phyloP scores from a whole-genome alignment of 148 eudicot genomes.

The Oxyria digyna region DNA sequence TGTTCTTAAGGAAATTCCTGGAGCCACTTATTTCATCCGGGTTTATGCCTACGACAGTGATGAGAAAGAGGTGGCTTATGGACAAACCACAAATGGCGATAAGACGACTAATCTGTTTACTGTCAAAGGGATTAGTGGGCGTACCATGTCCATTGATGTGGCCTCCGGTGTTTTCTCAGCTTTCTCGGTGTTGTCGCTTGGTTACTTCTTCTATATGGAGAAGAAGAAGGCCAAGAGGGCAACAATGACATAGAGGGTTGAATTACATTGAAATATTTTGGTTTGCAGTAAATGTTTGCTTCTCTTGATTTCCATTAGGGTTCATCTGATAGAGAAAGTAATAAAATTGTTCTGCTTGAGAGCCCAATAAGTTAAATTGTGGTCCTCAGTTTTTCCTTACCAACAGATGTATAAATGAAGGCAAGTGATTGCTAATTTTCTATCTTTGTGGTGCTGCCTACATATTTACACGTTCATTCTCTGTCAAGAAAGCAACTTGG shows the following conservation, averaged over 20 bases:
- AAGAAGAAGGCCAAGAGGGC: constrained; percentile 30
- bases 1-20: constrained; percentile 36
- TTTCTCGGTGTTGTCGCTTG: constrained; percentile 46
- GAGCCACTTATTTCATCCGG: constrained; percentile 55
- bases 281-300: not conserved
- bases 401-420: not conserved
- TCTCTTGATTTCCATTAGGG: no score
- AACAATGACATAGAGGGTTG: not conserved
- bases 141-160: constrained; percentile 47
- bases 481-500: not conserved
- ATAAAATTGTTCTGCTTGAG: not conserved
- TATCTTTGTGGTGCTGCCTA: not conserved
- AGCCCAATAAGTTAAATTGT: not conserved
- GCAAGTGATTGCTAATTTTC: not conserved
- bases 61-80: constrained; percentile 33
- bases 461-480: not conserved
- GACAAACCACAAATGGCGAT: constrained; percentile 29
- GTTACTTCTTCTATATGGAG: constrained; percentile 64
- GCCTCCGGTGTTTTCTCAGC: constrained; percentile 52
- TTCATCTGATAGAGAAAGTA: no score
- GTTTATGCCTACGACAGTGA: constrained; percentile 34
- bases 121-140: constrained; percentile 46
- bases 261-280: no score
- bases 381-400: not conserved
- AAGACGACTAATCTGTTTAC: constrained; percentile 27